Evolutionary conservation across 2,329 filamentous ascomycete species (phyloP), one percentile per base, ranked within the genome.

Genomic region (Colletotrichum tanaceti): DNA sequence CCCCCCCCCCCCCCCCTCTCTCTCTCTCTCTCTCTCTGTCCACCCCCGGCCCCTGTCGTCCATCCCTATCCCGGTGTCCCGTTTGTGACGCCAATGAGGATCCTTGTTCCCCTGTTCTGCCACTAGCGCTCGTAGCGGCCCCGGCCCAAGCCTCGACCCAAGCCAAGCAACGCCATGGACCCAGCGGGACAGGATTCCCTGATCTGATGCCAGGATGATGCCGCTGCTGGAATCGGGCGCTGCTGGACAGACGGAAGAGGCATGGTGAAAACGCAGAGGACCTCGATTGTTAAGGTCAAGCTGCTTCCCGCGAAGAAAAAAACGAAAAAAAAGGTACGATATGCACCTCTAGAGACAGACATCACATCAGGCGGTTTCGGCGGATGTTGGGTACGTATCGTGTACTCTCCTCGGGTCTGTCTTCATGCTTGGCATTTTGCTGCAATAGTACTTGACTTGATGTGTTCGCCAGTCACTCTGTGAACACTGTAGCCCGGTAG

Each of bases 181-280:
- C 44, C 38, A 54, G 55, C 32, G 63, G 66, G 62, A 61, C 57
- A 62, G 50, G 52, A 49, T 65, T 61, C 58, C 68, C 58, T 70
- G 63, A 70, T 70, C 67, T 68, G 67, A 70, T 63, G 58, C 67
- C 43, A 70, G 67, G 67, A 70, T 70, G 65, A 65, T 68, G 62
- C 46, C 46, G 58, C 63, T 68, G 52, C 41, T 68, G 63, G 58
- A 54, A 70, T 63, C 52, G 58, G 66, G 63, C 63, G 63, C 47
- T 58, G 67, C 63, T 63, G 46, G 52, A 58, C 39, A 16, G 57
- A 70, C 67, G 64, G 67, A 67, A 63, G 46, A 55, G 53, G 63
- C 53, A 63, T 68, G 57, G 50, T n/a, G 24, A 24, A 24, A 58
- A 38, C 24, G 65, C 50, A 28, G 50, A 62, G 24, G 66, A 44